Evolutionary conservation across 306 rosid genomes (phyloP).

Genomic region (Vigna angularis): DNA sequence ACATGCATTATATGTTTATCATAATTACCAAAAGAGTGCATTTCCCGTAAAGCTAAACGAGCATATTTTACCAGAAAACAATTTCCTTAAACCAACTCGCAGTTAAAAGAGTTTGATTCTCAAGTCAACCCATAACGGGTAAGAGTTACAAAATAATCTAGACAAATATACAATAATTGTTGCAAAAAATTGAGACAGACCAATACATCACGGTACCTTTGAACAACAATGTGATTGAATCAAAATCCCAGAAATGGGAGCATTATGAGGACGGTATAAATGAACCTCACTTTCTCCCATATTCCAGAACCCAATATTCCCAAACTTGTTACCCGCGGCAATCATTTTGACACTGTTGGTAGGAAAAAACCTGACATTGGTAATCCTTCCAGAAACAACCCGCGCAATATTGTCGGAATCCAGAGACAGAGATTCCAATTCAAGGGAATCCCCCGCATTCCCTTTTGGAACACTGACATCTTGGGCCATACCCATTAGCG

Average conservation of each 20-base stretch:
- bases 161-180: neutral
- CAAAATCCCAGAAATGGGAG: conserved; percentile 76
- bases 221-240: conserved; percentile 67
- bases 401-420: conserved; percentile 69
- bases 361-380: conserved; percentile 62
- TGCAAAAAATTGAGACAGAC: neutral
- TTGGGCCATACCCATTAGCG: conserved; percentile 50
- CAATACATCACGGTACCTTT: conserved; percentile 57
- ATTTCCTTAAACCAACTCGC: neutral
- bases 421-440: conserved; percentile 61
- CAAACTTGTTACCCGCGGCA: conserved; percentile 70
- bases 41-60: neutral
- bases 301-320: conserved; percentile 85
- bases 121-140: neutral
- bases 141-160: neutral
- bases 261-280: conserved; percentile 69
- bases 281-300: conserved; percentile 54
- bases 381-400: conserved; percentile 70
- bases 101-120: neutral
- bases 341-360: conserved; percentile 59
- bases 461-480: neutral
- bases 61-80: neutral
- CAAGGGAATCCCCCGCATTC: conserved; percentile 34
- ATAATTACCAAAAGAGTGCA: neutral
- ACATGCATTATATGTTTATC: neutral